phyloP scores from a whole-genome alignment of 768 basidiomycete genomes.

The Termitomyces sp. region DNA sequence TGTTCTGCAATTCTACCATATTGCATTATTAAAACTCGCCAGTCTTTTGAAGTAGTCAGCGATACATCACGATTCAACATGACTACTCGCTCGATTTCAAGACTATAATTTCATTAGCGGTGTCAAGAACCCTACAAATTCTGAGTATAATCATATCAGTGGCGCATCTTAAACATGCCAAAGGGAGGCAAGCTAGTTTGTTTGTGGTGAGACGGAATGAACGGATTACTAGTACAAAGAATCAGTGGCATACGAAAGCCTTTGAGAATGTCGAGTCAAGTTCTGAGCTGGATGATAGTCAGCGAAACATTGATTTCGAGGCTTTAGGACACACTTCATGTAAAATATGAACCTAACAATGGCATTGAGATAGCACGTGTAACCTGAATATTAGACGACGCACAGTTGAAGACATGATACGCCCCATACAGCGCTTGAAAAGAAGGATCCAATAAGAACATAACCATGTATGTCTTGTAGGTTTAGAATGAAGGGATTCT shows the following conservation, averaged over 20 bases:
- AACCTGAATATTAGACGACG: no score
- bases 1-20: background rate
- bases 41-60: no score
- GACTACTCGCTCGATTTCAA: no score
- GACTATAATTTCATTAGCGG: background rate
- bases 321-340: no score
- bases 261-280: background rate
- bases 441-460: background rate
- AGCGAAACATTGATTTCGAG: background rate
- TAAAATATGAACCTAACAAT: background rate
- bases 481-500: background rate
- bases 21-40: background rate
- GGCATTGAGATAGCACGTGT: no score
- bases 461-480: background rate
- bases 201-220: no score
- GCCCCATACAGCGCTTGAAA: background rate
- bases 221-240: no score
- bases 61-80: no score
- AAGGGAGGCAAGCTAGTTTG: background rate
- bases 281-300: background rate
- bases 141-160: background rate
- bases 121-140: background rate
- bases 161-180: background rate
- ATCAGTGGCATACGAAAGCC: no score
- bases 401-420: constrained; percentile 3